Percentiles rank a stretch among this genome's conserved stretches.
These are phyloP conservation scores for Penicillium psychrosexuale DNA, from an alignment of 2,329 filamentous ascomycete species.

Conservation along the genomic window DNA sequence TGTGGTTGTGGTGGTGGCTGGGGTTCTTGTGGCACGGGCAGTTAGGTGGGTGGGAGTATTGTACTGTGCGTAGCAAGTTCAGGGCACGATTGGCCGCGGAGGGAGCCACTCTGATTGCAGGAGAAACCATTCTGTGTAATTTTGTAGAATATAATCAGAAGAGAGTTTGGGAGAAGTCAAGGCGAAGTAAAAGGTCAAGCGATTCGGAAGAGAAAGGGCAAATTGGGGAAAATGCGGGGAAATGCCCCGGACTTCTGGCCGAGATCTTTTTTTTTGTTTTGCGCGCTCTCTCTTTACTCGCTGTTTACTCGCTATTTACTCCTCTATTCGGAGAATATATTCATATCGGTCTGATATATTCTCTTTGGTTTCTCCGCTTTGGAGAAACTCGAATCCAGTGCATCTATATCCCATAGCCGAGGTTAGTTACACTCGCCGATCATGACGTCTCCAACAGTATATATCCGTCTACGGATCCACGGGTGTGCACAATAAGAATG, in stretches of 20 bases:
- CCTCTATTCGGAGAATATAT: background rate
- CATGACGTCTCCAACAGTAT: background rate
- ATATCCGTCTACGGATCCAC: background rate
- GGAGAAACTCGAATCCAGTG: background rate
- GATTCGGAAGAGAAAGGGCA: background rate
- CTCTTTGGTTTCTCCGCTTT: background rate
- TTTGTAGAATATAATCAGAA: background rate
- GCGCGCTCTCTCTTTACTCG: too few relatives aligned
- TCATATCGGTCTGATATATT: background rate
- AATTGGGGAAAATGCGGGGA: slow-evolving; percentile 24
- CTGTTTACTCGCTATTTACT: background rate
- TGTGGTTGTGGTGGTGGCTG: slow-evolving; percentile 71
- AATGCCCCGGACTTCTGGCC: slow-evolving; percentile 22
- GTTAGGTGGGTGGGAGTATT: slow-evolving; percentile 79
- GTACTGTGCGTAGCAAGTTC: slow-evolving; percentile 77
- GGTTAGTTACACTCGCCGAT: background rate
- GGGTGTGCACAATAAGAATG: background rate
- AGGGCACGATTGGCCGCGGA: slow-evolving; percentile 49
- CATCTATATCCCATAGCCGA: background rate
- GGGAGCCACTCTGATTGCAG: slow-evolving; percentile 45
- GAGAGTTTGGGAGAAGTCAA: background rate
- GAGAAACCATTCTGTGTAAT: slow-evolving; percentile 31
- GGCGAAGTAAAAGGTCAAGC: slow-evolving; percentile 1
- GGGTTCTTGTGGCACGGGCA: slow-evolving; percentile 95
- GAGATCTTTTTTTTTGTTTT: slow-evolving; percentile 7